phyloP scores from a whole-genome alignment of 1,139 yeast genomes.

The Kodamaea plutei region DNA sequence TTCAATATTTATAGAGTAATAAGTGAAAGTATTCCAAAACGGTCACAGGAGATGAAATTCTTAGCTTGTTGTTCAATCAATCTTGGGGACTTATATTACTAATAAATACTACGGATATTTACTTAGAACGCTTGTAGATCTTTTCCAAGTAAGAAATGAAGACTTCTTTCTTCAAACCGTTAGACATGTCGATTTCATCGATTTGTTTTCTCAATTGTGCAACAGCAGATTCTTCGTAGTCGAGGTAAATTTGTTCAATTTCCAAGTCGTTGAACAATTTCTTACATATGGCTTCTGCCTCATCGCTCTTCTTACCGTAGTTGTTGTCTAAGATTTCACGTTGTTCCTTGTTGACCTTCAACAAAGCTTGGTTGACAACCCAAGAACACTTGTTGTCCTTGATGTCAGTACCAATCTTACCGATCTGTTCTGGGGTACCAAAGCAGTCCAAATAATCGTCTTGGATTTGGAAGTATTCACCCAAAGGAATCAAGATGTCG shows the following conservation, averaged over 20 bases:
- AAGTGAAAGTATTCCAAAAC: no score
- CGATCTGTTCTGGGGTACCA: conserved; percentile 96
- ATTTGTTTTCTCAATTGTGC: conserved; percentile 61
- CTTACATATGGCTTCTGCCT: conserved; percentile 68
- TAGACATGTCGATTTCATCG: conserved; percentile 71
- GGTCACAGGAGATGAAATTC: no score
- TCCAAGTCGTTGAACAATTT: conserved; percentile 69
- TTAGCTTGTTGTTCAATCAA: no score
- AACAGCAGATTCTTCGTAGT: conserved; percentile 80
- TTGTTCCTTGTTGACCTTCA: conserved; percentile 75
- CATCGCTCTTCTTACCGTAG: conserved; percentile 81
- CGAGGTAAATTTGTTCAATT: conserved; percentile 65
- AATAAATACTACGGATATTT: no score
- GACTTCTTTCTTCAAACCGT: conserved; percentile 88
- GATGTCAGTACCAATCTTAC: conserved; percentile 98
- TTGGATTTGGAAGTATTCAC: conserved; percentile 98
- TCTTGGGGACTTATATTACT: no score
- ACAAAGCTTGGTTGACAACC: conserved; percentile 91
- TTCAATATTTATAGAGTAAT: no score
- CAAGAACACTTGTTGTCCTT: conserved; percentile 98
- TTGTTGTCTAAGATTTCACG: conserved; percentile 77
- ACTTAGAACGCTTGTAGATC: conserved; percentile 91
- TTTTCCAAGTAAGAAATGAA: conserved; percentile 80
- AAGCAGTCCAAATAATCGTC: conserved; percentile 97
- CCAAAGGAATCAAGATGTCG: conserved; percentile 87